phyloP scores from a whole-genome alignment of 202 grass and related monocot species.

The Zizania palustris region DNA sequence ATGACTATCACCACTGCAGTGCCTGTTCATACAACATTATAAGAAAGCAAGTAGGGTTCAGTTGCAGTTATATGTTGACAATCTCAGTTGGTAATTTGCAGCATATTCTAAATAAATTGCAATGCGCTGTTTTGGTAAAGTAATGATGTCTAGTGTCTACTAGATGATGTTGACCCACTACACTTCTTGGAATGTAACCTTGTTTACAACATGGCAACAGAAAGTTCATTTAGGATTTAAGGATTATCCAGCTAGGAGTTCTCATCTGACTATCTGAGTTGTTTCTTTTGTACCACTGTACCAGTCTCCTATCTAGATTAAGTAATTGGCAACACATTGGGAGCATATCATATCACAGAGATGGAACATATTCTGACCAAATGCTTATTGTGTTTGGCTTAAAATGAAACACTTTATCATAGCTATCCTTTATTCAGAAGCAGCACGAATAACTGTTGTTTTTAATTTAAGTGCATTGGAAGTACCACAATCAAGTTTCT shows the following conservation, averaged over 20 bases:
- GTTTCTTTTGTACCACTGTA: background rate
- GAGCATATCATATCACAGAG: background rate
- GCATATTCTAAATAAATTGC: conserved; percentile 1
- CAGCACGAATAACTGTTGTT: background rate
- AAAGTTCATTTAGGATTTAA: background rate
- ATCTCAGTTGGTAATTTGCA: background rate
- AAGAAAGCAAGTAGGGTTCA: conserved; percentile 20
- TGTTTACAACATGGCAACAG: background rate
- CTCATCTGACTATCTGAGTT: background rate
- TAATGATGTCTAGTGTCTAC: background rate
- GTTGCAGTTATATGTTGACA: background rate
- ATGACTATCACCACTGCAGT: conserved; percentile 94
- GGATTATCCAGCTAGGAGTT: background rate
- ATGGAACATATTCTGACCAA: background rate
- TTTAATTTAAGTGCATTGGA: conserved; percentile 6
- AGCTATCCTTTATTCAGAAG: conserved; percentile 15
- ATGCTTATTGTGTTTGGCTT: background rate
- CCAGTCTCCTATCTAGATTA: background rate
- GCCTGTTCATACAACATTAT: conserved; percentile 54
- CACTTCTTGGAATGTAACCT: conserved; percentile 3
- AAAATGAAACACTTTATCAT: conserved; percentile 18
- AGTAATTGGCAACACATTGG: background rate
- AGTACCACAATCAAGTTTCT: background rate
- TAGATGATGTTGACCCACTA: conserved; percentile 12
- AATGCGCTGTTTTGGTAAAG: background rate